Evolutionary conservation across 305 asterid genomes (phyloP), one percentile per base, ranked within the genome.

Genomic region (Fraxinus xanthoxyloides): DNA sequence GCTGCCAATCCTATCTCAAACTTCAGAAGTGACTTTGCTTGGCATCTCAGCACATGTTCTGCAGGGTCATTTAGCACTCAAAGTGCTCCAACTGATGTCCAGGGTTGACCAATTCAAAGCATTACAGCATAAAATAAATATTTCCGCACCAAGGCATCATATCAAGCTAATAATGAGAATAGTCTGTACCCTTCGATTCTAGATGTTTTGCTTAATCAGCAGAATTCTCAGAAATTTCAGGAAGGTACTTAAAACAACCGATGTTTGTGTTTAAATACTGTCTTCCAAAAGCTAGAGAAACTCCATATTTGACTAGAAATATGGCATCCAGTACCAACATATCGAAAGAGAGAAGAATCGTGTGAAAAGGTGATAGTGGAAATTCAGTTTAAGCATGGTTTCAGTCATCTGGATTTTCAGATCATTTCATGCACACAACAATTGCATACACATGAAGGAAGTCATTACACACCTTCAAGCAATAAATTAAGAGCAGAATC

Each of bases 381-480:
- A 34, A 30, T 31, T 3, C 79, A 76, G 63, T 78, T 65, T 17
- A 24, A 63, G 40, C 63, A 78, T 78, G 81, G 51, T 21, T 38
- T 65, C 17, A n/a, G 24, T 76, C 32, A 59, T 35, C 36, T 54
- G 67, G 36, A 75, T 19, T 81, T 43, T 38, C 43, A 79, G 19
- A 81, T 61, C 74, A 34, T 74, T 59, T 56, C 65, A 80, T 17
- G 30, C 15, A 59, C 13, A 17, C 69, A n/a, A 30, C 34, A 12
- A 13, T 13, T 36, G 26, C 31, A 2, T 15, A 32, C 32, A 46
- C 23, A 65, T 7, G 67, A 51, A 61, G 13, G 67, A 69, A 61
- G n/a, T 28, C 24, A 59, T 54, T 26, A 43, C 35, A 78, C 81
- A 93, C 97, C 97, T 90, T 88, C 88, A n/a, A 93, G 88, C 67